A percentile compares a stretch with the other conserved stretches of the same genome.
phyloP scores from a whole-genome alignment of 1,139 yeast species.

The Saccharomyces hybrid region DNA sequence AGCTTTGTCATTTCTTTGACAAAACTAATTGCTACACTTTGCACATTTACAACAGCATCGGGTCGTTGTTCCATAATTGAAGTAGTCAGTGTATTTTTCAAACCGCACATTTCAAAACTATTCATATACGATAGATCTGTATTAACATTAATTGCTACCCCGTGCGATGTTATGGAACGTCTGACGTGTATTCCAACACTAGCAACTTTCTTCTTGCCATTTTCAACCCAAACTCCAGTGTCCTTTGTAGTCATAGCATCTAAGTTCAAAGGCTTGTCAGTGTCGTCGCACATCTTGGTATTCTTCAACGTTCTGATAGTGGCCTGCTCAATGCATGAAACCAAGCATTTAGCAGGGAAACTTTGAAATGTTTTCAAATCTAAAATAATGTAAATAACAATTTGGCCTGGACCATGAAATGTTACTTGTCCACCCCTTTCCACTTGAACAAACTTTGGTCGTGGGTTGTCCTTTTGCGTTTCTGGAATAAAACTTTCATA shows the following conservation, averaged over 20 bases:
- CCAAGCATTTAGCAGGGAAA: slow-evolving; percentile 68
- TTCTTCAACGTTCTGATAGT: slow-evolving; percentile 46
- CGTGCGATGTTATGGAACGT: slow-evolving; percentile 81
- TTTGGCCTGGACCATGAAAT: slow-evolving; percentile 94
- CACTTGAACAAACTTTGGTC: slow-evolving; percentile 54
- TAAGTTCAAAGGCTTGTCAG: slow-evolving; percentile 35
- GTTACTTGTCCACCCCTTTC: slow-evolving; percentile 96
- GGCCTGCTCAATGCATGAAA: slow-evolving; percentile 59
- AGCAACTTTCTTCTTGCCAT: slow-evolving; percentile 58
- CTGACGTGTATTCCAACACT: slow-evolving; percentile 86
- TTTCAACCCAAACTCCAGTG: slow-evolving; percentile 79
- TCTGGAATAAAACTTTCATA: slow-evolving; percentile 24
- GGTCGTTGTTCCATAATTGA: slow-evolving; percentile 35
- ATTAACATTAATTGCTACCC: slow-evolving; percentile 70
- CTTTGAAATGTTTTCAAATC: slow-evolving; percentile 58
- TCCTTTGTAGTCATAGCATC: slow-evolving; percentile 50
- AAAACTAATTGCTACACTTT: slow-evolving; percentile 44
- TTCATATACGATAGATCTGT: slow-evolving; percentile 72
- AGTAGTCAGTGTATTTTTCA: slow-evolving; percentile 54
- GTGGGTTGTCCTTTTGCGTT: slow-evolving; percentile 32
- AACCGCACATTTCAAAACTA: slow-evolving; percentile 76
- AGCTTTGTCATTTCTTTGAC: slow-evolving; percentile 46
- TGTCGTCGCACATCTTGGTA: slow-evolving; percentile 20
- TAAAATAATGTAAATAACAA: slow-evolving; percentile 75
- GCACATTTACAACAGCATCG: slow-evolving; percentile 24